Percentiles rank a stretch among this genome's conserved stretches.
Evolutionary conservation across 768 basidiomycete species (phyloP).

Genomic region (Boletus tylopilopsis): DNA sequence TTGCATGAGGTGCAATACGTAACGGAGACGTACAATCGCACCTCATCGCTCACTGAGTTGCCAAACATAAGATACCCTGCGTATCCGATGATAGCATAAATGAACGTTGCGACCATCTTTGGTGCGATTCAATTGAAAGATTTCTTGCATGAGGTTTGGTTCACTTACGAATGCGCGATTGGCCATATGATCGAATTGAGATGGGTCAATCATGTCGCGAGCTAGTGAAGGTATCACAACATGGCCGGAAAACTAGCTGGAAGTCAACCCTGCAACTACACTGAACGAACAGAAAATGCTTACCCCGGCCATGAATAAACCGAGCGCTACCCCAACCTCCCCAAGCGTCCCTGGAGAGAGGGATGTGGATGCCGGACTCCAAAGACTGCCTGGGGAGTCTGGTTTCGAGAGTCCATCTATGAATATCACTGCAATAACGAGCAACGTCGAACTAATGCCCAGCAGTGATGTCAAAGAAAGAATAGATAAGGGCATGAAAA

Average conservation of each 20-base stretch:
- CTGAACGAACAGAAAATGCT: conserved; percentile 18
- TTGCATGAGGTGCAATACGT: neutral
- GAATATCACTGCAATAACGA: conserved; percentile 73
- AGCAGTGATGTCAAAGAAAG: conserved; percentile 87
- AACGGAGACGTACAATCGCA: conserved; percentile 29
- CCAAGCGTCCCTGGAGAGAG: conserved; percentile 47
- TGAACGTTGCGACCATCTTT: conserved; percentile 58
- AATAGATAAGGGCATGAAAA: conserved; percentile 80
- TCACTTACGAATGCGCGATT: conserved; percentile 78
- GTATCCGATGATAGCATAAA: conserved; percentile 67
- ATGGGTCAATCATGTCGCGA: conserved; percentile 84
- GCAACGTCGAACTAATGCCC: conserved; percentile 74
- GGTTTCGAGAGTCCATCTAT: conserved; percentile 76
- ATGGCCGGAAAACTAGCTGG: conserved; percentile 77
- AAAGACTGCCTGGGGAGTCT: conserved; percentile 76
- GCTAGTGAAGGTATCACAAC: conserved; percentile 88
- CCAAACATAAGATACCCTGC: conserved; percentile 95
- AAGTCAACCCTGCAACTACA: neutral
- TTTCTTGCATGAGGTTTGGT: neutral
- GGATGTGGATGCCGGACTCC: conserved; percentile 68
- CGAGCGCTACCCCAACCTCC: conserved; percentile 76
- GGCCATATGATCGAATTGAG: conserved; percentile 76
- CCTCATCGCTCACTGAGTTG: conserved; percentile 73
- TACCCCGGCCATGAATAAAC: conserved; percentile 90
- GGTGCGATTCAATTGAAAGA: neutral